Base-by-base conservation (phyloP, 2,329 filamentous ascomycete species). In the Beauveria scarabaeidicola region DNA sequence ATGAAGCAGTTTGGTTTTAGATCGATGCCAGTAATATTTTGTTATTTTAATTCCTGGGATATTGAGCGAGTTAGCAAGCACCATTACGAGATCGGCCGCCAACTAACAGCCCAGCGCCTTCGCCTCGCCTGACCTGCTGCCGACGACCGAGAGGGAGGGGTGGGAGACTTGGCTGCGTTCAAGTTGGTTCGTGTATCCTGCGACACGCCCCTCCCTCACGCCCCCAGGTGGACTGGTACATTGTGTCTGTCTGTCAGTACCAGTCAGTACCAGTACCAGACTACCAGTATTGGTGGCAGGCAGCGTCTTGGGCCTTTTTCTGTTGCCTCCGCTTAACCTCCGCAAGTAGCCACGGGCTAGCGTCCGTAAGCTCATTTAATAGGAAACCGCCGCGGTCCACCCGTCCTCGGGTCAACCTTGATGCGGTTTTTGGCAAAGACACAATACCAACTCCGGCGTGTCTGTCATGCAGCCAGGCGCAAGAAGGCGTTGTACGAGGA, bases 261-360 rank as follows among this genome's bases (percentile, higher is more conserved):
- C 29, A 32, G 29, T n/a, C n/a, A n/a, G n/a, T n/a, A n/a, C n/a
- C n/a, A 32, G 10, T 11, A 29, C 27, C 29, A 29, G 25, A 17
- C n/a, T 25, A 29, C 36, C 48, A 19, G 25, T 15, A 36, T 9
- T 52, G 29, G 19, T 53, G 9, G 51, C 38, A 46, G 52, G 25
- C 29, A 32, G 29, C 11, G 40, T 27, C 38, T 55, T 43, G 41
- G 27, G 43, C 19, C 53, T 17, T 38, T 25, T 10, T 17, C 11
- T 36, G 47, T 58, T 47, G 55, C 55, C 55, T 58, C 47, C 55
- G 55, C 55, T 58, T 47, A 58, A 58, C 55, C 38, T 58, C 55
- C 55, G 38, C 47, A 58, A 47, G 46, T 58, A 51, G 55, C 38
- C 36, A 38, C 19, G 15, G 15, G 27, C 21, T 58, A 32, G 29